Base-by-base conservation (phyloP, 2,329 filamentous ascomycete species). In the Trichoderma gracile region DNA sequence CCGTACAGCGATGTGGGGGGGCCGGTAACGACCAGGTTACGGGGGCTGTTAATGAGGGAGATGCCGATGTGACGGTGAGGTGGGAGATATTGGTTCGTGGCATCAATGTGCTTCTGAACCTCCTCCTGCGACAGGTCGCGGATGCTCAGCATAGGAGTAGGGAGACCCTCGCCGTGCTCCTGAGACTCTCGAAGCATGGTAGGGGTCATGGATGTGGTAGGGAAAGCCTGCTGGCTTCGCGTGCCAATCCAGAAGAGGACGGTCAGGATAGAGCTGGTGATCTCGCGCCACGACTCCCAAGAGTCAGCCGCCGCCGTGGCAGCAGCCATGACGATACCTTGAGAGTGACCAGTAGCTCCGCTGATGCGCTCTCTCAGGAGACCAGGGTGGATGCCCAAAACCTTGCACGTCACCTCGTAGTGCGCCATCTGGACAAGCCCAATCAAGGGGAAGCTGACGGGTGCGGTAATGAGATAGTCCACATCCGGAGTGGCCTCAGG, bases 201-300 rank as follows among this genome's bases (percentile, higher is more conserved):
- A 0, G 95, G 96, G 3, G 93, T 92, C 72, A 99, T 85, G 40
- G 95, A 98, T 3, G 95, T 99, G 71, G 91, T 88, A 45, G 95
- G 96, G 79, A 97, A 99, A 2, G 93, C 93, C 78, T 99, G 95
- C 78, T 99, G 95, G 77, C 94, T 97, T 73, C 95, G 90, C 67
- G 94, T 89, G 75, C 96, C 95, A 70, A 99, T 97, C 95, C 95
- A 99, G 84, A 99, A 99, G 33, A 99, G 89, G 73, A 97, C 92
- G 33, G 91, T 95, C 68, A 99, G 82, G 3, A 94, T 91, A 70
- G 92, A 88, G 72, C 84, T 89, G 63, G 92, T 86, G 63, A 92
- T 87, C 73, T 91, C 88, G 69, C 90, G 87, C 76, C 95, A 99
- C 0, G 91, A 91, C 68, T 97, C 93, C 95, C 95, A 99, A 30